Evolutionary conservation across 1,139 yeast species (phyloP), one percentile per base, ranked within the genome.

Genomic region (Chernovozyma sophiae-reginae): DNA sequence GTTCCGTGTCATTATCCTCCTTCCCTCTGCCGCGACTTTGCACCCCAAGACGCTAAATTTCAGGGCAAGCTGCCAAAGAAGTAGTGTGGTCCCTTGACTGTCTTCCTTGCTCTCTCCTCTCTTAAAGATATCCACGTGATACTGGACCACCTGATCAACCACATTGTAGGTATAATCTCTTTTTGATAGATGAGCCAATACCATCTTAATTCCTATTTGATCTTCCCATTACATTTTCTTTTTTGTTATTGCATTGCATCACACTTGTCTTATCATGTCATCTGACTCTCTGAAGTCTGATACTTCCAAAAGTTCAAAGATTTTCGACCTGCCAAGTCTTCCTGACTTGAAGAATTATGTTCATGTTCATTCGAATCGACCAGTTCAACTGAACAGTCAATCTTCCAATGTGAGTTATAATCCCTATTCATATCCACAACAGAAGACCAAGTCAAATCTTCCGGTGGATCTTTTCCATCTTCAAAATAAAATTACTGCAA

Each of bases 401-500:
- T 35, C 43, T 17, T 40, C 62, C 30, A 60, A 57, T 36, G 63
- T 68, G 41, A 68, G 59, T 35, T 68, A 66, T 44, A 63, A 61
- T 43, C 77, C 78, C 4, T 68, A 56, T 47, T 55, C 60, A 33
- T 60, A 59, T 38, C 68, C 74, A 4, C 77, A 70, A 42, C 71
- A 56, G 45, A 64, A 63, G 43, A 58, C 68, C 17, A 66, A 67
- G 39, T 57, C 68, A 17, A 62, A 60, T 40, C 60, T 66, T 17
- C 72, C 70, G 2, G 53, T 64, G 25, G 69, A 63, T 34, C 51
- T 60, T 41, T 50, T 54, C 30, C 56, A 68, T 33, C 54, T 68
- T 7, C 64, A 58, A 30, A 55, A 46, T 34, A 51, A 50, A 40
- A 65, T 68, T 23, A 62, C 61, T 12, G 17, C 31, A 10, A 36